Percentiles rank a stretch among this genome's conserved stretches.
phyloP scores from a whole-genome alignment of 208 protist species.

The Porcisia deanei region DNA sequence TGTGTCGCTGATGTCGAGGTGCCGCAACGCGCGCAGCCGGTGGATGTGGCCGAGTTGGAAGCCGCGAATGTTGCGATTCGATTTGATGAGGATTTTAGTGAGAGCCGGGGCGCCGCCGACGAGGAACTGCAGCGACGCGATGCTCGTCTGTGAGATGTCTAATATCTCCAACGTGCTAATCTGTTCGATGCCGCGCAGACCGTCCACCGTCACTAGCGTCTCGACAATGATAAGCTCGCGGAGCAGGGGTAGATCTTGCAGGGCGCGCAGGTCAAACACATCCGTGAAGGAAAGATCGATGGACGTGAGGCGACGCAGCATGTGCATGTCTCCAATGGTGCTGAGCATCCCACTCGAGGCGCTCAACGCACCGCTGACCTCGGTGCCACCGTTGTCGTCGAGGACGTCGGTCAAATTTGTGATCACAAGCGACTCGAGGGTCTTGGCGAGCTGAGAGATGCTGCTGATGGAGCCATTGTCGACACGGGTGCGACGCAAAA shows the following conservation, averaged over 20 bases:
- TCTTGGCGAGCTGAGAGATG: conserved; percentile 42
- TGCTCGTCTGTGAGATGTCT: conserved; percentile 76
- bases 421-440: conserved; percentile 61
- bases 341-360: conserved; percentile 45
- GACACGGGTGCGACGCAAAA: conserved; percentile 58
- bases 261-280: conserved; percentile 46
- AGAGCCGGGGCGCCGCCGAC: conserved; percentile 38
- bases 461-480: conserved; percentile 52
- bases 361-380: conserved; percentile 17
- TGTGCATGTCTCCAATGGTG: conserved; percentile 34
- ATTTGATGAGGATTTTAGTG: conserved; percentile 37
- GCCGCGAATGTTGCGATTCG: conserved; percentile 63
- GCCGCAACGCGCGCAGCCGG: conserved; percentile 42
- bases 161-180: conserved; percentile 47
- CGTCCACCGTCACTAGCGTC: conserved; percentile 67
- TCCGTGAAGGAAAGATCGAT: conserved; percentile 60
- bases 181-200: conserved; percentile 61
- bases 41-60: conserved; percentile 57
- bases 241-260: conserved; percentile 33
- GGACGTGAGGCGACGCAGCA: conserved; percentile 27
- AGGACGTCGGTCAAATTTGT: conserved; percentile 47
- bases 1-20: conserved; percentile 71
- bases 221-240: conserved; percentile 54
- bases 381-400: conserved; percentile 31
- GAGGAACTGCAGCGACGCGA: conserved; percentile 69